These are phyloP conservation scores for Claviceps monticola DNA, from an alignment of 2,329 filamentous ascomycete species.

Conservation along the genomic window DNA sequence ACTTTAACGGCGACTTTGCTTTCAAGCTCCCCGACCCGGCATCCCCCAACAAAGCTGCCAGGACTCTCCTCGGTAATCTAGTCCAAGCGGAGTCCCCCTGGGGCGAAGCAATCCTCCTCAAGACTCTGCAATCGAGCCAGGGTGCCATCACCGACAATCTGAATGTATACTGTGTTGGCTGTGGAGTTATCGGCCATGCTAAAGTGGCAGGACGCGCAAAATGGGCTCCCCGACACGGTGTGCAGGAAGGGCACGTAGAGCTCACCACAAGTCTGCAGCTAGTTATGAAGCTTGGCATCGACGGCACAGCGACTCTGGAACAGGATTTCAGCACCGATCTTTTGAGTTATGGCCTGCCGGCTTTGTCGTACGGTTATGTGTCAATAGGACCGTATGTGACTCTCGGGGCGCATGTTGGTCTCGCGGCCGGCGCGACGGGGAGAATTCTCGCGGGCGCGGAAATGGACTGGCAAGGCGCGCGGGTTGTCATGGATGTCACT, in stretches of 20 bases:
- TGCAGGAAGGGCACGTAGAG: slow-evolving; percentile 12
- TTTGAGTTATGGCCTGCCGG: slow-evolving; percentile 13
- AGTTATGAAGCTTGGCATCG: slow-evolving; percentile 15
- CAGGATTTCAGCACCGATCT: slow-evolving; percentile 11
- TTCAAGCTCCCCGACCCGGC: slow-evolving; percentile 11
- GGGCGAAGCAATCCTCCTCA: slow-evolving; percentile 3
- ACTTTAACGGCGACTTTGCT: slow-evolving; percentile 7
- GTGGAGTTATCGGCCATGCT: slow-evolving; percentile 2
- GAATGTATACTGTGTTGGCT: slow-evolving; percentile 5
- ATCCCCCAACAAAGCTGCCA: neutral
- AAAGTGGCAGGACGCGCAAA: slow-evolving; percentile 2
- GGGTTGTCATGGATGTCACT: slow-evolving; percentile 12
- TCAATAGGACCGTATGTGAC: slow-evolving; percentile 13
- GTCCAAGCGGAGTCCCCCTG: neutral
- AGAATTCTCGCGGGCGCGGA: slow-evolving; percentile 17
- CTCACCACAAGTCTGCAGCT: neutral
- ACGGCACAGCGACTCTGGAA: slow-evolving; percentile 12
- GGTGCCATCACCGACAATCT: too few species aligned
- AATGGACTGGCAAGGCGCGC: slow-evolving; percentile 8
- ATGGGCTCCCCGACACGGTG: slow-evolving; percentile 6
- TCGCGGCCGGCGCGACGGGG: slow-evolving; percentile 14
- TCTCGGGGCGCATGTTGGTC: slow-evolving; percentile 10
- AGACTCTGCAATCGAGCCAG: neutral
- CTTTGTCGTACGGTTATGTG: slow-evolving; percentile 13
- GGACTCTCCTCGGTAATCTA: neutral